Percentiles rank a stretch among this genome's conserved stretches.
phyloP scores from a whole-genome alignment of 2,329 filamentous ascomycete species.

The Claviceps sp. region DNA sequence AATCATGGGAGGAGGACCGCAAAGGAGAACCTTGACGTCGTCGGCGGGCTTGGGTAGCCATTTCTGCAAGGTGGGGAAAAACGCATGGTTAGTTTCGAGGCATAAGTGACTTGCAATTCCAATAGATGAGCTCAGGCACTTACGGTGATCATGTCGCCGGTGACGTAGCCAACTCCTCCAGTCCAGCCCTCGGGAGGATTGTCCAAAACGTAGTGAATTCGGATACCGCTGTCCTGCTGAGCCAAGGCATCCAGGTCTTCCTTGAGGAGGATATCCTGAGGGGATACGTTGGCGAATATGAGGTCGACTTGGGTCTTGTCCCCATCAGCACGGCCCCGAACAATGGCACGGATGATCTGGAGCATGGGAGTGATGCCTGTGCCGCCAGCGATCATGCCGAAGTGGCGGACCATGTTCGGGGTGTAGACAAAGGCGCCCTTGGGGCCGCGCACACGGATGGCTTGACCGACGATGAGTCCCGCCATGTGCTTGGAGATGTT shows the following conservation, averaged over 20 bases:
- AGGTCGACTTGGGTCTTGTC: slow-evolving; percentile 85
- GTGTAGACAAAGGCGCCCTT: slow-evolving; percentile 98
- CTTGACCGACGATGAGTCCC: slow-evolving; percentile 67
- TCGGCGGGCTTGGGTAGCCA: slow-evolving; percentile 67
- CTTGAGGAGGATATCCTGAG: slow-evolving; percentile 82
- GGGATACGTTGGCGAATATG: slow-evolving; percentile 93
- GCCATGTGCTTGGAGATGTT: slow-evolving; percentile 95
- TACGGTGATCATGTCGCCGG: slow-evolving; percentile 86
- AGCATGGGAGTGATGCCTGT: slow-evolving; percentile 98
- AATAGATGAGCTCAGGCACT: slow-evolving; percentile 10
- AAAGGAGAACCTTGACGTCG: slow-evolving; percentile 89
- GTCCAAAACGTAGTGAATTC: slow-evolving; percentile 91
- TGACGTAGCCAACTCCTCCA: slow-evolving; percentile 90
- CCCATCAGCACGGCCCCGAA: slow-evolving; percentile 62
- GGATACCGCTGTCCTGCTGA: slow-evolving; percentile 66
- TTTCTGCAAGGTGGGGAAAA: slow-evolving; percentile 28
- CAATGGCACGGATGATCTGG: slow-evolving; percentile 84
- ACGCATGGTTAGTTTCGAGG: background rate
- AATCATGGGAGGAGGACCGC: slow-evolving; percentile 93
- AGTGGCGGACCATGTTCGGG: slow-evolving; percentile 90
- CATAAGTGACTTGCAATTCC: background rate
- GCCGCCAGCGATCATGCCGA: slow-evolving; percentile 96
- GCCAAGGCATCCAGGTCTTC: slow-evolving; percentile 77
- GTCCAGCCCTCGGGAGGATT: slow-evolving; percentile 87
- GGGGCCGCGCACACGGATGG: slow-evolving; percentile 81